These are phyloP conservation scores for Ophiostoma perfectum DNA, from an alignment of 2,329 filamentous ascomycete genomes.

Conservation along the genomic window DNA sequence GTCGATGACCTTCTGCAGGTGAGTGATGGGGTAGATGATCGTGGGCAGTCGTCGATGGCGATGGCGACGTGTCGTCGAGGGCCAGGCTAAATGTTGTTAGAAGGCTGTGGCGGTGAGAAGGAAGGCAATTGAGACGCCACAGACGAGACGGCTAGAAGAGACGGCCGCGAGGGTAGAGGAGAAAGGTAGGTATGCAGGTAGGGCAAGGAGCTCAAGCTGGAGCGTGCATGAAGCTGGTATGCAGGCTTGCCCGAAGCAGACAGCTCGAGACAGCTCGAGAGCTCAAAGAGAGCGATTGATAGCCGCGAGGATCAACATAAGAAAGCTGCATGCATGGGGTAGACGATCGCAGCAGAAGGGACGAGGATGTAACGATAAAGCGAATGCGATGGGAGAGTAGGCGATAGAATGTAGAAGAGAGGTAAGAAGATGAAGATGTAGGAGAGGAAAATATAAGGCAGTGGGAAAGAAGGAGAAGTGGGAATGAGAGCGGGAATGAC, in stretches of 20 bases:
- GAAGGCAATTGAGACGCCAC: not conserved
- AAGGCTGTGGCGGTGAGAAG: not conserved
- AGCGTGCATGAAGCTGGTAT: constrained; percentile 1
- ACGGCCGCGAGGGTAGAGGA: not conserved
- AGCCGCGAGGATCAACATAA: not conserved
- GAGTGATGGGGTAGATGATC: not conserved
- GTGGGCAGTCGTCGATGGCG: not conserved
- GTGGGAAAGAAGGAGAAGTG: not conserved
- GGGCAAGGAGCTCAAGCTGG: not conserved
- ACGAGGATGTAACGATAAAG: not conserved
- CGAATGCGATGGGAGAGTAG: not conserved
- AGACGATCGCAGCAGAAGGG: not conserved
- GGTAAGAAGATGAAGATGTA: not conserved
- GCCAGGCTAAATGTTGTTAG: not conserved
- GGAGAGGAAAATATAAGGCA: not conserved
- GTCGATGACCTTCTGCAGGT: not conserved
- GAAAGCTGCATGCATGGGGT: not conserved
- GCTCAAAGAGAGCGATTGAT: not conserved
- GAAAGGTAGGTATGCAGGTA: too few relatives aligned
- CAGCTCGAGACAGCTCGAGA: constrained; percentile 2
- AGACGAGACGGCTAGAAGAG: not conserved
- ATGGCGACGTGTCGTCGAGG: not conserved
- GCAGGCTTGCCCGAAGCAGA: constrained; percentile 8
- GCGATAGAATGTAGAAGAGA: not conserved
- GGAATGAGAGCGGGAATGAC: not conserved